Evolutionary conservation across 768 basidiomycete species (phyloP), one percentile per base, ranked within the genome.

Genomic region (Phanerochaete sordida): DNA sequence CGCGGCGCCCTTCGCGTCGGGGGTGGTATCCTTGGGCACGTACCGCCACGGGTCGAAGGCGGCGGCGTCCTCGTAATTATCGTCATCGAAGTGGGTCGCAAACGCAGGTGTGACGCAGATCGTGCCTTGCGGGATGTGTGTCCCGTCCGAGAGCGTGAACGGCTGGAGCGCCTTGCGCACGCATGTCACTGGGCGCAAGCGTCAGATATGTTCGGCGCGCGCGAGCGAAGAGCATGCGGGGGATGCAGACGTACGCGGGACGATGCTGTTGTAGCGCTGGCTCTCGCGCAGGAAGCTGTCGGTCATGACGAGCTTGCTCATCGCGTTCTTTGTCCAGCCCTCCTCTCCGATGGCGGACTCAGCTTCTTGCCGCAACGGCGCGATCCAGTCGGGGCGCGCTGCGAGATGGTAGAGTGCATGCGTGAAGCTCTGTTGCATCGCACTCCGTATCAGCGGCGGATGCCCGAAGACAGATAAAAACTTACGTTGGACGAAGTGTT

Each of bases 31-130:
- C n/a, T n/a, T n/a, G 31, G 30, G 27, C 5, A 19, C 19, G 64
- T 82, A 85, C 3, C 84, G 79, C 67, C 80, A 82, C 0, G 77
- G 77, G 44, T 83, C 75, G 59, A 86, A 75, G 15, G 35, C 50
- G 12, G 55, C 44, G 0, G 71, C 51, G 45, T 70, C 55, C 15
- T 54, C 33, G 53, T 70, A 74, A 49, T 58, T 48, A 0, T 60
- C 60, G 16, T 56, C 66, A 27, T 75, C 69, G 2, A 45, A 24
- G 53, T 75, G 73, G 24, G 64, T 64, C 1, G 62, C 39, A 1
- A 44, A 62, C 8, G 61, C 26, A 1, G 67, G 62, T 0, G 62
- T 66, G 24, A 61, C 48, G n/a, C 73, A 19, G 27, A 68, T 13
- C 0, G 62, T 65, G 28, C 70, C 70, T 8, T 54, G 24, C 26